Evolutionary conservation across 2,329 filamentous ascomycete genomes (phyloP).

Genomic region (Fusarium lateritium): DNA sequence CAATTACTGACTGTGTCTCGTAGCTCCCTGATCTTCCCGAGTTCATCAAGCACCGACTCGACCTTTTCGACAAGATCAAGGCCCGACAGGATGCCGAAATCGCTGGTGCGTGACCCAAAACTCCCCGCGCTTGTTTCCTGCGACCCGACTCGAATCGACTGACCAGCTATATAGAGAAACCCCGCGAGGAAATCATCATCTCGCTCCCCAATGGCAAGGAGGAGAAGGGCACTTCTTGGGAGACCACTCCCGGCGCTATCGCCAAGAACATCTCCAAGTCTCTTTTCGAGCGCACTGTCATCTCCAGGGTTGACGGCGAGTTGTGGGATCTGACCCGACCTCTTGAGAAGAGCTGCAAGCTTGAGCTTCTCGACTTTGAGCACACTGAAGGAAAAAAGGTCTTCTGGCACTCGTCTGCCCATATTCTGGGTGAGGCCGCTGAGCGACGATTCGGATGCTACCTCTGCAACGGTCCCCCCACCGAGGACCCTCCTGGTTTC

Average conservation of each 20-base stretch:
- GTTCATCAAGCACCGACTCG: conserved; percentile 86
- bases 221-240: conserved; percentile 85
- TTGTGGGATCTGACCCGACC: conserved; percentile 96
- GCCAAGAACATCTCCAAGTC: conserved; percentile 87
- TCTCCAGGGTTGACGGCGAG: conserved; percentile 85
- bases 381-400: conserved; percentile 79
- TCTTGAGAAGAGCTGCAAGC: conserved; percentile 86
- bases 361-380: conserved; percentile 89
- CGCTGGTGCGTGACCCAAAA: conserved; percentile 53
- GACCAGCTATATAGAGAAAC: conserved; percentile 67
- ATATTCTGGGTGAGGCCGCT: conserved; percentile 94
- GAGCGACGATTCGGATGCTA: conserved; percentile 93
- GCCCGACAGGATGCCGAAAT: conserved; percentile 85
- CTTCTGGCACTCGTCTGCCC: conserved; percentile 97
- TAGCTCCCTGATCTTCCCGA: conserved; percentile 70
- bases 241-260: conserved; percentile 88
- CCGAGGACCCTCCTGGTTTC: conserved; percentile 83
- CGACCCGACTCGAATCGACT: conserved; percentile 36
- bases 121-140: conserved; percentile 2
- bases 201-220: conserved; percentile 80
- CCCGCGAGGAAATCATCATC: conserved; percentile 81
- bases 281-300: conserved; percentile 86
- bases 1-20: conserved; percentile 40
- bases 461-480: conserved; percentile 93
- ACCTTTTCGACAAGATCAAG: conserved; percentile 91